Percentiles rank a stretch among this genome's conserved stretches.
Evolutionary conservation across 495 filamentous ascomycete genomes (phyloP).

Genomic region (Trichoderma orchidacearum): DNA sequence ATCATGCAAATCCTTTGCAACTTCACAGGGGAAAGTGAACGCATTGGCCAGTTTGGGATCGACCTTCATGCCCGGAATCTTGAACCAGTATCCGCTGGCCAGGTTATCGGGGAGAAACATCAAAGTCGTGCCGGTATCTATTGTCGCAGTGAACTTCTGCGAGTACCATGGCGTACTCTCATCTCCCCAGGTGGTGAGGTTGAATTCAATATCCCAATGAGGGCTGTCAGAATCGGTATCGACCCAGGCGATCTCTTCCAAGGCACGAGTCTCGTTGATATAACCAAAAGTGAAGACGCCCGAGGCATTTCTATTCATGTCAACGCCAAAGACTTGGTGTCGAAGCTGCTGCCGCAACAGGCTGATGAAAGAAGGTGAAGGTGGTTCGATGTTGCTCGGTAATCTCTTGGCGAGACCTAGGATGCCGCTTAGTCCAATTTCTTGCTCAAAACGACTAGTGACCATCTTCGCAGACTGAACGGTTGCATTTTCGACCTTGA

Average conservation of each 20-base stretch:
- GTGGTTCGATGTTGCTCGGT: slow-evolving; percentile 26
- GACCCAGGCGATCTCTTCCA: slow-evolving; percentile 41
- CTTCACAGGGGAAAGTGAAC: neutral
- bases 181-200: slow-evolving; percentile 44
- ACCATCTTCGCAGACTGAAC: neutral
- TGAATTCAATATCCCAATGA: slow-evolving; percentile 48
- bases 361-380: slow-evolving; percentile 52
- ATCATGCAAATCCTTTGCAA: neutral
- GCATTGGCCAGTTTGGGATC: neutral
- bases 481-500: neutral
- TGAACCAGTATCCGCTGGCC: slow-evolving; percentile 44
- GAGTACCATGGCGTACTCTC: slow-evolving; percentile 24
- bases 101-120: slow-evolving; percentile 38
- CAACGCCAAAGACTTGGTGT: slow-evolving; percentile 50
- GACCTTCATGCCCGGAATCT: slow-evolving; percentile 33
- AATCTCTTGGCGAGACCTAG: slow-evolving; percentile 20
- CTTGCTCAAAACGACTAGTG: neutral
- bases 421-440: slow-evolving; percentile 19
- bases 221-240: slow-evolving; percentile 45
- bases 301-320: slow-evolving; percentile 49
- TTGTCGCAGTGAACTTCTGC: slow-evolving; percentile 21
- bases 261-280: slow-evolving; percentile 45
- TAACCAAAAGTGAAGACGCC: slow-evolving; percentile 68
- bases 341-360: slow-evolving; percentile 38
- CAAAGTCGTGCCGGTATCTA: slow-evolving; percentile 57